These are phyloP conservation scores for Chlamydomonas eustigma DNA, from an alignment of 139 green algal genomes.

Conservation along the genomic window DNA sequence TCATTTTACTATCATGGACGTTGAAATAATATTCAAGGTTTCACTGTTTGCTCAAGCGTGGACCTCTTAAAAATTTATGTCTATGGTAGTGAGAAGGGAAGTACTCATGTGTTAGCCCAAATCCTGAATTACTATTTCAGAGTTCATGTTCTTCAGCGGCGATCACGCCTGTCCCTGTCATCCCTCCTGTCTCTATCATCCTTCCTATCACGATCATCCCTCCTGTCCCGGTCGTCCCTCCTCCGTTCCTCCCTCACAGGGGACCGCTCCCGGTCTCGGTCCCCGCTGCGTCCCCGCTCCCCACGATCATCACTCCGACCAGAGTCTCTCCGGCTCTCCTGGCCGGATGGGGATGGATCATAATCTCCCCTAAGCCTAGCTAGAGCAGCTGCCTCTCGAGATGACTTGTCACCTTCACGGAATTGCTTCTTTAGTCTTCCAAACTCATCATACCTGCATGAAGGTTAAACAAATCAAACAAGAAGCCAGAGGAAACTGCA, in stretches of 20 bases:
- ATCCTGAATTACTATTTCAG: neutral
- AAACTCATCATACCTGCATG: slow-evolving; percentile 75
- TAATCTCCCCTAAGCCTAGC: slow-evolving; percentile 45
- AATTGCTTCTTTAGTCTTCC: slow-evolving; percentile 66
- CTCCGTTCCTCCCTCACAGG: slow-evolving; percentile 5
- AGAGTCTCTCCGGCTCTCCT: neutral
- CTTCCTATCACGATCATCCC: slow-evolving; percentile 3
- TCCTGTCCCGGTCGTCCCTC: neutral
- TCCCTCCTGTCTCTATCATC: slow-evolving; percentile 16
- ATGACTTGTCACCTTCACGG: slow-evolving; percentile 43
- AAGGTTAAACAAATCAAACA: neutral
- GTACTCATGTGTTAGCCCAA: too few relatives aligned
- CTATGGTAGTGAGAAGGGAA: too few relatives aligned
- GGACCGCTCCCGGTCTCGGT: slow-evolving; percentile 11
- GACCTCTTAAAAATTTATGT: too few relatives aligned
- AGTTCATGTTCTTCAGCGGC: neutral
- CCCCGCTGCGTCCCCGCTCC: neutral
- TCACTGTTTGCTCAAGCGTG: too few relatives aligned
- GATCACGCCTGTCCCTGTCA: slow-evolving; percentile 8
- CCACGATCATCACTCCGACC: neutral
- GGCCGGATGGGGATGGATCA: neutral
- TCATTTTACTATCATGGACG: too few relatives aligned
- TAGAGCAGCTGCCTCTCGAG: slow-evolving; percentile 66
- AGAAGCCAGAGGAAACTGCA: neutral
- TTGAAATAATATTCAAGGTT: too few relatives aligned